Evolutionary conservation across 1,284 basidiomycete species (phyloP).

Genomic region (Apiotrichum brassicae): DNA sequence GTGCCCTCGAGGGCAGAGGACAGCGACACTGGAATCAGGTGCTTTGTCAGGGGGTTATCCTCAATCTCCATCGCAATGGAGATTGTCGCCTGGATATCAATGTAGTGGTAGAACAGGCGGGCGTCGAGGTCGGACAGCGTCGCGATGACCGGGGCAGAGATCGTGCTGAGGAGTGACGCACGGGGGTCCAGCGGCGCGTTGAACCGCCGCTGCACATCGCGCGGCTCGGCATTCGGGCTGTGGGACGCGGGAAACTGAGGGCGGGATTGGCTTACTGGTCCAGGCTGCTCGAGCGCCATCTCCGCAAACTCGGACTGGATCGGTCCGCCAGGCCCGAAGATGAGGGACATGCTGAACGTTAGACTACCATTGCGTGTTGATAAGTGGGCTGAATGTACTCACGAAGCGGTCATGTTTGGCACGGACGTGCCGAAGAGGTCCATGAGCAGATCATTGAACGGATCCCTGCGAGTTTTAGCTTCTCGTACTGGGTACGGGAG

Average conservation of each 20-base stretch:
- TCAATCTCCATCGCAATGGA: conserved; percentile 6
- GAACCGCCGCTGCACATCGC: conserved; percentile 12
- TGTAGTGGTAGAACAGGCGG: conserved; percentile 11
- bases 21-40: conserved; percentile 13
- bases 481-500: too few species aligned
- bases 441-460: conserved; percentile 11
- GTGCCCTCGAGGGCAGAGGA: conserved; percentile 2
- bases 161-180: conserved; percentile 2
- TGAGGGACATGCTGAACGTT: conserved; percentile 2
- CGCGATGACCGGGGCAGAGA: conserved; percentile 4
- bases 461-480: too few species aligned
- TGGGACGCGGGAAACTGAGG: background rate
- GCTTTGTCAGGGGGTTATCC: conserved; percentile 6
- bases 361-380: too few species aligned
- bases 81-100: conserved; percentile 14
- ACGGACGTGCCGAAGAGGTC: conserved; percentile 9
- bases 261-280: too few species aligned
- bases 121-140: conserved; percentile 12
- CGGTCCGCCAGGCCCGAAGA: background rate
- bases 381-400: background rate
- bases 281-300: background rate
- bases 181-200: conserved; percentile 12
- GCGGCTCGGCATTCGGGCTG: conserved; percentile 11
- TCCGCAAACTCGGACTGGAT: background rate
- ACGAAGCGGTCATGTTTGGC: background rate